Evolutionary conservation across 164 flowering plant species (phyloP), one percentile per base, ranked within the genome.

Genomic region (Annona cherimola): DNA sequence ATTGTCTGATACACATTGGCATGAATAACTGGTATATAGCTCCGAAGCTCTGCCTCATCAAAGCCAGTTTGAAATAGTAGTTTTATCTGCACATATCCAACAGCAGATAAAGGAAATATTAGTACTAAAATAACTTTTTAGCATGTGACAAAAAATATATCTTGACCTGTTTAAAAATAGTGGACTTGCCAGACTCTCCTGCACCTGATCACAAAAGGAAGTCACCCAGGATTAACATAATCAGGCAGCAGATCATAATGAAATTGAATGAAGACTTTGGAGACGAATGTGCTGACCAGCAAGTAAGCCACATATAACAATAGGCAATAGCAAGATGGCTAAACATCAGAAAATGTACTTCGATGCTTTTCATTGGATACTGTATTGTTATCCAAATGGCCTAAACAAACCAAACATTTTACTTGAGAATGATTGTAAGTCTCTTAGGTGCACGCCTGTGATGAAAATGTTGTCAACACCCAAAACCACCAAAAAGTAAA

Each of bases 1-100:
- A 96, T 91, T 80, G 96, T 92, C 92, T 96, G 98, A 86, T 86
- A 96, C 66, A 96, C 94, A 77, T 96, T 96, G 77, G 98, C 98
- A 86, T 92, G 92, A 72, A 96, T 84, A 83, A 93, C 97, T 61
- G 98, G 68, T 62, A 79, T 82, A 82, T 93, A 96, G 83, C 92
- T 90, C 85, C 83, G 90, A 26, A 89, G 88, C 78, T 96, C 99
- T 60, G 83, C 83, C 76, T 91, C 97, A 68, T 93, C 95, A 83
- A 96, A 96, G 42, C 98, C 99, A 76, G 96, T 86, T 83, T 93
- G 99, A 79, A 93, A 96, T 75, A 96, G 76, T 68, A 96, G 90
- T 77, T 93, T 96, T 79, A 96, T 93, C 99, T 95, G 96, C 82
- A 82, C 4, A 72, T 14, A 57, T 5, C 54, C 61, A 60, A 73